phyloP scores from a whole-genome alignment of 306 rosid species.

The Acacia confusa region DNA sequence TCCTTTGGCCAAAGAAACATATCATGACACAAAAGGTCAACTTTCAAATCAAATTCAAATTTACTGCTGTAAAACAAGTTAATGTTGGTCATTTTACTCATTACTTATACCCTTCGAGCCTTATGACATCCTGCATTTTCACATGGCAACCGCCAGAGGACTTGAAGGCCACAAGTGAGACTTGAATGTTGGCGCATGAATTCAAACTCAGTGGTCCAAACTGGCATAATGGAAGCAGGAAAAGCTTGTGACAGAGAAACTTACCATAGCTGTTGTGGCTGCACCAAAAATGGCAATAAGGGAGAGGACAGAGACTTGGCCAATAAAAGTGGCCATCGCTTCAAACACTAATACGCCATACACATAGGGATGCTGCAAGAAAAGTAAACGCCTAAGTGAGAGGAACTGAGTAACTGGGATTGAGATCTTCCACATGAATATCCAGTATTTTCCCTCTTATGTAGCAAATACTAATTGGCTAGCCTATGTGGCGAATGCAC shows the following conservation, averaged over 20 bases:
- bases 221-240: slow-evolving; percentile 27
- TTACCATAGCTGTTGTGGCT: slow-evolving; percentile 96
- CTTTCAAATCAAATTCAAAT: not conserved
- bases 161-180: slow-evolving; percentile 1
- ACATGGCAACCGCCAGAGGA: not conserved
- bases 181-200: slow-evolving; percentile 19
- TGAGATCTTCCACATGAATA: not conserved
- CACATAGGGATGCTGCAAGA: slow-evolving; percentile 85
- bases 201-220: slow-evolving; percentile 25
- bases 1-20: not conserved
- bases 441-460: not conserved
- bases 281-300: slow-evolving; percentile 94
- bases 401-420: not conserved
- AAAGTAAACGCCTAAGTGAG: slow-evolving; percentile 28
- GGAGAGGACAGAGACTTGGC: slow-evolving; percentile 94
- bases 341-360: slow-evolving; percentile 88
- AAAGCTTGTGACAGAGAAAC: slow-evolving; percentile 29
- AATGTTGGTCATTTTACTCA: slow-evolving; percentile 21
- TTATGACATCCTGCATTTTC: slow-evolving; percentile 13
- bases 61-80: not conserved
- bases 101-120: slow-evolving; percentile 27
- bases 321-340: slow-evolving; percentile 91
- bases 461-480: not conserved
- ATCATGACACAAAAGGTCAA: not conserved
- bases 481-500: not conserved